Percentiles rank a stretch among this genome's conserved stretches.
Evolutionary conservation across 1,284 basidiomycete genomes (phyloP).

Genomic region (Takashimella tepidaria): DNA sequence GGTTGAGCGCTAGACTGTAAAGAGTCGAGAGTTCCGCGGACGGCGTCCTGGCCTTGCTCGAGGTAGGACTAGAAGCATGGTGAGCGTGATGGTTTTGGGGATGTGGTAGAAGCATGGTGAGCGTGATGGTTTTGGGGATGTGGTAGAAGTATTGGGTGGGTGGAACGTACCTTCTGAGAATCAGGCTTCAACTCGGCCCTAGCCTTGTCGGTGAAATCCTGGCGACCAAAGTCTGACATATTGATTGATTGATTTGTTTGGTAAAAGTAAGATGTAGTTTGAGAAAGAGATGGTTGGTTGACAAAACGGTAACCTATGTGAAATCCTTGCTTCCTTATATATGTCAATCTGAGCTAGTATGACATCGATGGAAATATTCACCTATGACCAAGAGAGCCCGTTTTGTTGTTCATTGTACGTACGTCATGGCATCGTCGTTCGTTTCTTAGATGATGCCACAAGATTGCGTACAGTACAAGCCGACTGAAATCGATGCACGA

Average conservation of each 20-base stretch:
- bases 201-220: constrained; percentile 17
- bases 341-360: no score
- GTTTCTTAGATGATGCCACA: no score
- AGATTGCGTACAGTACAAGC: no score
- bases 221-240: background rate
- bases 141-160: background rate
- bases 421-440: no score
- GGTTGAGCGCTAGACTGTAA: constrained; percentile 29
- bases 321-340: no score
- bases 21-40: constrained; percentile 3
- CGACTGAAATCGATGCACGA: no score
- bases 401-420: no score
- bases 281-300: no score
- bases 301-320: no score
- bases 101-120: constrained; percentile 9
- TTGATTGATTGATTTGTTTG: background rate
- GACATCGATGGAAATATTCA: no score
- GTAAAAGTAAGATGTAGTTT: no score
- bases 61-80: constrained; percentile 18
- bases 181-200: constrained; percentile 39
- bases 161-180: constrained; percentile 22
- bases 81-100: constrained; percentile 15
- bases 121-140: constrained; percentile 21
- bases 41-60: constrained; percentile 29
- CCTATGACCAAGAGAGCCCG: no score